Evolutionary conservation across 768 basidiomycete genomes (phyloP).

Genomic region (Saitozyma sp.): DNA sequence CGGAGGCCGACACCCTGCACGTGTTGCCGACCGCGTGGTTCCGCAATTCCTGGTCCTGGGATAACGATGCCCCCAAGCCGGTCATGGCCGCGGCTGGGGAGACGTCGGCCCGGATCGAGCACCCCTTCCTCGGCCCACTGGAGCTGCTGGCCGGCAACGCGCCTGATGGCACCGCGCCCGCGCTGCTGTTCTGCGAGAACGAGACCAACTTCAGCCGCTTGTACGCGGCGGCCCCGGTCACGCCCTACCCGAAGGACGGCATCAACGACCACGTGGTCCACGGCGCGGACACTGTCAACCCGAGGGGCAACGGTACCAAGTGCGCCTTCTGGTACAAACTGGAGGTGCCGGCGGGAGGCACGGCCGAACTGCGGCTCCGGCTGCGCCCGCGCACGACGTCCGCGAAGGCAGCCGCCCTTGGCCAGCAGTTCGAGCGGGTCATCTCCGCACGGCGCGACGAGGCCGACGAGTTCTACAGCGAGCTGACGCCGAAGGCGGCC

Average conservation of each 20-base stretch:
- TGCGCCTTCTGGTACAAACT: slow-evolving; percentile 84
- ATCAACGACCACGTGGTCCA: slow-evolving; percentile 37
- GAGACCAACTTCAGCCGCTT: slow-evolving; percentile 75
- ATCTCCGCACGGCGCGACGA: slow-evolving; percentile 88
- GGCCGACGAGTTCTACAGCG: slow-evolving; percentile 91
- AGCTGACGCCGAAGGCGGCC: slow-evolving; percentile 75
- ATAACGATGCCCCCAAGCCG: slow-evolving; percentile 53
- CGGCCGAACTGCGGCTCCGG: no score
- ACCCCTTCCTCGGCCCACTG: slow-evolving; percentile 86
- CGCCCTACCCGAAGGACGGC: slow-evolving; percentile 55
- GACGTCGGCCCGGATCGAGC: no score
- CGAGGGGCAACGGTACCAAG: slow-evolving; percentile 83
- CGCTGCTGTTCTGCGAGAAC: slow-evolving; percentile 92
- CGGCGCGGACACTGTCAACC: slow-evolving; percentile 68
- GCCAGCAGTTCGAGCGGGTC: slow-evolving; percentile 79
- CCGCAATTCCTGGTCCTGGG: slow-evolving; percentile 95
- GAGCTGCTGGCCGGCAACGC: slow-evolving; percentile 68
- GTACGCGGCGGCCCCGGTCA: slow-evolving; percentile 52
- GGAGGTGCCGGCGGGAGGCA: no score
- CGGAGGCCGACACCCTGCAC: slow-evolving; percentile 88
- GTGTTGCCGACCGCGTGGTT: slow-evolving; percentile 95
- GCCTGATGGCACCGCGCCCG: slow-evolving; percentile 72
- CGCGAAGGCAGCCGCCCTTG: slow-evolving; percentile 87
- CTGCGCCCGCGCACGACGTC: slow-evolving; percentile 86
- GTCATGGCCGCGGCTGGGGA: no score